Evolutionary conservation across 2,329 filamentous ascomycete species (phyloP), one percentile per base, ranked within the genome.

Genomic region (Colletotrichum eleusines): DNA sequence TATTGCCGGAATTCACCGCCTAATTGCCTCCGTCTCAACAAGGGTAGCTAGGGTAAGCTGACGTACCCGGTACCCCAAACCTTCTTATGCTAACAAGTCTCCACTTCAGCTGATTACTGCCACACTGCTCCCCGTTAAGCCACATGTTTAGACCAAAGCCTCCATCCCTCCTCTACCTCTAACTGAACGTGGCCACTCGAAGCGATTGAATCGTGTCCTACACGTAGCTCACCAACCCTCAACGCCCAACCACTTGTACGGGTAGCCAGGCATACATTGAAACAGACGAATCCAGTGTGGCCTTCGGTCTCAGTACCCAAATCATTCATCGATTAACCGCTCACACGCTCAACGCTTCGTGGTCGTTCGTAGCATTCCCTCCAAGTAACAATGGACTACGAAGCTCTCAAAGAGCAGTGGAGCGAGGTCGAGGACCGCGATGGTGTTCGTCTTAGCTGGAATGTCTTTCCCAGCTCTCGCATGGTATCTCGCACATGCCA

Each of bases 401-500:
- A 98, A 82, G 88, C 91, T 76, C 85, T 97, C 76, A 98, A 98
- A 85, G 95, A 98, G 83, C 92, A 95, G 85, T 98, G 95, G 95
- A 94, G 92, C 78, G 94, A 98, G 81, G 91, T 97, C 70, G 96
- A 99, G 85, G 96, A 99, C 79, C 91, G 94, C 76, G 96, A 99
- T 90, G 96, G 96, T 72, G 90, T 98, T 78, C 91, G 96, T 74
- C 88, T 99, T 75, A 98, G 95, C 84, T 99, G 96, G 96, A 99
- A 99, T 81, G 97, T 97, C 72, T 97, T 99, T 79, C 96, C 96
- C 60, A 98, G 95, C 85, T 95, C 95, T 78, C 94, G 96, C 81
- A 98, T 99, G 94, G 95, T 94, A 77, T 76, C 88, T 84, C 3
- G 5, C 18, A 20, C 20, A 67, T 72, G 66, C 66, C 44, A 53